phyloP scores from a whole-genome alignment of 2,329 filamentous ascomycete species.

The Clonostachys rhizophaga region DNA sequence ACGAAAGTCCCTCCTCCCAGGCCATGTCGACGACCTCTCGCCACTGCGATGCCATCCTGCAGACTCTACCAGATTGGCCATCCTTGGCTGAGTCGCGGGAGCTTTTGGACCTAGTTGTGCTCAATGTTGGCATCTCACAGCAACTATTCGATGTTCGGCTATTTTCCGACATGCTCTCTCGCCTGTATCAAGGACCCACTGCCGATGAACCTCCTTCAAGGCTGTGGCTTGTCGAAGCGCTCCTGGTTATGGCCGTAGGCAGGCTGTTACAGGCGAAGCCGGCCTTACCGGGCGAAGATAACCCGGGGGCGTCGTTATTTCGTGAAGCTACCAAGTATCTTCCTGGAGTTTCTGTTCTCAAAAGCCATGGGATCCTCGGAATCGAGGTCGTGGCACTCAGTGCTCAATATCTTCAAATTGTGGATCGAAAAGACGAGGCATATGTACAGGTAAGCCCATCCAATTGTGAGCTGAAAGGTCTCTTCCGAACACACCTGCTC shows the following conservation, averaged over 20 bases:
- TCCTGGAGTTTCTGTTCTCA: background rate
- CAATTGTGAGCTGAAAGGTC: background rate
- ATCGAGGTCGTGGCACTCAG: background rate
- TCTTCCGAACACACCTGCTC: background rate
- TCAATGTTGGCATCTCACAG: background rate
- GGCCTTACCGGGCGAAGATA: background rate
- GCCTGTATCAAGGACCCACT: background rate
- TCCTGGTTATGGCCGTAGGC: background rate
- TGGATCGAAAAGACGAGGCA: background rate
- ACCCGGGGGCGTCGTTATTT: background rate
- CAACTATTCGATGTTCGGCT: background rate
- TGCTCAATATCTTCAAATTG: background rate
- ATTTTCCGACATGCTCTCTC: background rate
- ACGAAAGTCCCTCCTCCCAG: background rate
- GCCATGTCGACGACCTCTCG: background rate
- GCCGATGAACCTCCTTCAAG: background rate
- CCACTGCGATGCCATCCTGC: background rate
- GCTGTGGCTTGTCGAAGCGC: background rate
- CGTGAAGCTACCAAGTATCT: background rate
- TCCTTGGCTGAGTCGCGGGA: background rate
- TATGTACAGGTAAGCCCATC: background rate
- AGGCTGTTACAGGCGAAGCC: background rate
- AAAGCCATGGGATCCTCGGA: background rate
- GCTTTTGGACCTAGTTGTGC: background rate
- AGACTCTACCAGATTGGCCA: background rate